These are phyloP conservation scores for Syzygium malaccense DNA, from an alignment of 441 rosid species.

Conservation along the genomic window DNA sequence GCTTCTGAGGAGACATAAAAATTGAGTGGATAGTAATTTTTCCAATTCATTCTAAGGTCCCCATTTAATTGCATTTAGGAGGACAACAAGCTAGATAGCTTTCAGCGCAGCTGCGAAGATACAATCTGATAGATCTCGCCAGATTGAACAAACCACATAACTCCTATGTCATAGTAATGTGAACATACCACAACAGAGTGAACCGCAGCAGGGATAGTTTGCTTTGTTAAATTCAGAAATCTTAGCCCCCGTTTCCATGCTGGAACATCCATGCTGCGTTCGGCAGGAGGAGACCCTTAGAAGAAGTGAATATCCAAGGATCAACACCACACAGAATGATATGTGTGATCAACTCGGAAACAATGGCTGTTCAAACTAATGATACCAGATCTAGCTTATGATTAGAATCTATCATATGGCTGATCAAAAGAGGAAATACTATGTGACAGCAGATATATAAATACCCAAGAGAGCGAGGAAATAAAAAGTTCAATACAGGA, in stretches of 20 bases:
- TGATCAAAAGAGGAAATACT: background rate
- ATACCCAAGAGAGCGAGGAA: background rate
- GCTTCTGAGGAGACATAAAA: background rate
- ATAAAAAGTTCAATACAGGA: background rate
- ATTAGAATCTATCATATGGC: background rate
- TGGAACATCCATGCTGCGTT: conserved; percentile 99
- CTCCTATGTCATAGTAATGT: background rate
- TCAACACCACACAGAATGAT: conserved; percentile 63
- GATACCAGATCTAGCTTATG: background rate
- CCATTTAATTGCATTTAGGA: background rate
- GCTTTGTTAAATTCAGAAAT: conserved; percentile 64
- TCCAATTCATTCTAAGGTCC: background rate
- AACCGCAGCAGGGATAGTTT: conserved; percentile 64
- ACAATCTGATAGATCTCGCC: background rate
- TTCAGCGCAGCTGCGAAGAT: background rate
- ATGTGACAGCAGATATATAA: background rate
- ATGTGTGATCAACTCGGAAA: conserved; percentile 2
- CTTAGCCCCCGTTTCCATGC: conserved; percentile 88
- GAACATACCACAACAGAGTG: conserved; percentile 84
- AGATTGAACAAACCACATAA: background rate
- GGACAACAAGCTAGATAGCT: background rate
- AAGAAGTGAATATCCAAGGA: conserved; percentile 85
- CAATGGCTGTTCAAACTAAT: background rate
- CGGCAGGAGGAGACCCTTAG: conserved; percentile 99
- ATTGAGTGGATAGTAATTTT: background rate